These are phyloP conservation scores for Termitomyces eurrhizus DNA, from an alignment of 768 basidiomycete genomes.

Conservation along the genomic window DNA sequence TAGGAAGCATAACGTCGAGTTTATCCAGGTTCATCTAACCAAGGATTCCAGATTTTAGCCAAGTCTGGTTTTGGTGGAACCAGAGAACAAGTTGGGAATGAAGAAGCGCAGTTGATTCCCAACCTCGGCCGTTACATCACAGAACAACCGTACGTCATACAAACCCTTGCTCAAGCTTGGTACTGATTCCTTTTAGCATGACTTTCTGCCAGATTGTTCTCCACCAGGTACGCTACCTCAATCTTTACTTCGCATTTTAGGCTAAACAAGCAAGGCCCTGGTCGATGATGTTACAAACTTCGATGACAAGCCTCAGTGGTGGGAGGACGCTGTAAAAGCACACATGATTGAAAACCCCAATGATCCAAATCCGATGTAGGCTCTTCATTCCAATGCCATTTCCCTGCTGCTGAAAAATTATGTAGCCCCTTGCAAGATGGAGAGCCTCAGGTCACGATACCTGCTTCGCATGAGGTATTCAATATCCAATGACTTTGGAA, in stretches of 20 bases:
- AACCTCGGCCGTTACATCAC: conserved; percentile 2
- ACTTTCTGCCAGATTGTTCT: neutral
- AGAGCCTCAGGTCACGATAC: neutral
- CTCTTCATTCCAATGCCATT: neutral
- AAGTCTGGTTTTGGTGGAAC: conserved; percentile 1
- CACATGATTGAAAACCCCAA: neutral
- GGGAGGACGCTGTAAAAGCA: neutral
- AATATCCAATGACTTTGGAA: too few relatives aligned
- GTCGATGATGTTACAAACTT: neutral
- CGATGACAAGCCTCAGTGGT: neutral
- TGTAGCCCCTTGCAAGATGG: neutral
- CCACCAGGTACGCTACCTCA: neutral
- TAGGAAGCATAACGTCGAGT: neutral
- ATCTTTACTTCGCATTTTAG: neutral
- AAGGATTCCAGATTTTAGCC: neutral
- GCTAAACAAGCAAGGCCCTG: neutral
- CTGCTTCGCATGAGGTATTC: conserved; percentile 1
- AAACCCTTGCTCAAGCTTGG: neutral
- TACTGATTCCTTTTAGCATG: neutral
- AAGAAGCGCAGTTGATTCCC: neutral
- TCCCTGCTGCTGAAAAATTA: neutral
- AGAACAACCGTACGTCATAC: neutral
- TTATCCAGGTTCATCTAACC: neutral
- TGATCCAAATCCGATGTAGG: neutral
- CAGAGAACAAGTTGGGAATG: neutral